Evolutionary conservation across 1,139 yeast species (phyloP).

Genomic region (Suhomyces kunorum): DNA sequence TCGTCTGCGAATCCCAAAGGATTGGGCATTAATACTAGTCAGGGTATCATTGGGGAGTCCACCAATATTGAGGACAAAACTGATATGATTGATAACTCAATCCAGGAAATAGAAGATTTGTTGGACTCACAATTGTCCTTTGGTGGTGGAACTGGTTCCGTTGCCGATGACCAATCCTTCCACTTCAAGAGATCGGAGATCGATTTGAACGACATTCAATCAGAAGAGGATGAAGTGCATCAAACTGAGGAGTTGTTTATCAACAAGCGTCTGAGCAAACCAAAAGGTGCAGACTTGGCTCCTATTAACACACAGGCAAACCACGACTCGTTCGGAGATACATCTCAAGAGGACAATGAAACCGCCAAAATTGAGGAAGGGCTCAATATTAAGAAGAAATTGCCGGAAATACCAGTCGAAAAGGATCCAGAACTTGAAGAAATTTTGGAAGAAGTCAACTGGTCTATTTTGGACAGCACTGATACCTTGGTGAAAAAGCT

Average conservation of each 20-base stretch:
- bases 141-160: slow-evolving; percentile 3
- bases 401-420: slow-evolving; percentile 14
- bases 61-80: slow-evolving; percentile 16
- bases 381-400: slow-evolving; percentile 25
- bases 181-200: slow-evolving; percentile 14
- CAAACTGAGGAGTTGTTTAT: slow-evolving; percentile 5
- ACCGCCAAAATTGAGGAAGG: slow-evolving; percentile 15
- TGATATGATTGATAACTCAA: slow-evolving; percentile 33
- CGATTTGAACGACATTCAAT: slow-evolving; percentile 7
- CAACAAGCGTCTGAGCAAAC: neutral
- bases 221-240: slow-evolving; percentile 5
- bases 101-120: slow-evolving; percentile 46
- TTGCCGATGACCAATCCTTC: slow-evolving; percentile 12
- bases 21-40: slow-evolving; percentile 13
- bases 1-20: slow-evolving; percentile 8
- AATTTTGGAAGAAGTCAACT: slow-evolving; percentile 69
- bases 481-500: slow-evolving; percentile 57
- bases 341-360: slow-evolving; percentile 1
- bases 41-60: slow-evolving; percentile 23
- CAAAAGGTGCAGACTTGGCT: neutral
- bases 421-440: slow-evolving; percentile 60
- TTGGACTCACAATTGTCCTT: slow-evolving; percentile 37
- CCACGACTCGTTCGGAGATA: neutral
- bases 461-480: slow-evolving; percentile 69
- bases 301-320: slow-evolving; percentile 1